Evolutionary conservation across 139 green algal genomes (phyloP).

Genomic region (Tetradesmus lagerheimii): DNA sequence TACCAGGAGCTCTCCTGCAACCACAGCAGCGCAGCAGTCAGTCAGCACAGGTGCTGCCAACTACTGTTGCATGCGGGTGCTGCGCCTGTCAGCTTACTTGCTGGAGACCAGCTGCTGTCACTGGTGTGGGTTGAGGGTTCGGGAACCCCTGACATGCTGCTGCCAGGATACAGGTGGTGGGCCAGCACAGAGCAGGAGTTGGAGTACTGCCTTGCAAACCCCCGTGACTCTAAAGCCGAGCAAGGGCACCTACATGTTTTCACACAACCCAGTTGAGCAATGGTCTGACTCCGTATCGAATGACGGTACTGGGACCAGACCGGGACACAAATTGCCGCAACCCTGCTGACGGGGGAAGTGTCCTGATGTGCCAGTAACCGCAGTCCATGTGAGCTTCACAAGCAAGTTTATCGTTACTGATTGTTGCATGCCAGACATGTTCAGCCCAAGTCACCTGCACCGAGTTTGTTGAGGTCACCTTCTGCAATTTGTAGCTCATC

Average conservation of each 20-base stretch:
- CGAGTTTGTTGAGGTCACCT: neutral
- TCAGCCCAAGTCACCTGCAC: neutral
- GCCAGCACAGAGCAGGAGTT: neutral
- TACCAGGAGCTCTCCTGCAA: neutral
- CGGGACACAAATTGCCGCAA: no score
- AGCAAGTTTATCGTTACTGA: neutral
- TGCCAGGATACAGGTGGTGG: neutral
- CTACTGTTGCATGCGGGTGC: neutral
- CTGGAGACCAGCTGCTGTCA: neutral
- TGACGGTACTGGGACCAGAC: no score
- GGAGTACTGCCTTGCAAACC: neutral
- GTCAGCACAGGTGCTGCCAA: neutral
- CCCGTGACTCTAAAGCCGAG: neutral
- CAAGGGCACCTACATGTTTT: no score
- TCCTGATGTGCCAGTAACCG: neutral
- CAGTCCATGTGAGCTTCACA: neutral
- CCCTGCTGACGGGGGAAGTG: no score
- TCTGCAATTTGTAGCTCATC: neutral
- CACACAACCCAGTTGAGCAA: no score
- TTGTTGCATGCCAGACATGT: neutral
- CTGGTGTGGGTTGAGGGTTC: neutral
- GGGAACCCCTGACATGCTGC: neutral
- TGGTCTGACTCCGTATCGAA: no score
- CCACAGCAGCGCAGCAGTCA: neutral
- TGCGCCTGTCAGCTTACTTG: neutral